Base-by-base conservation (phyloP, 2,329 filamentous ascomycete species). In the Trichoderma atroviride region DNA sequence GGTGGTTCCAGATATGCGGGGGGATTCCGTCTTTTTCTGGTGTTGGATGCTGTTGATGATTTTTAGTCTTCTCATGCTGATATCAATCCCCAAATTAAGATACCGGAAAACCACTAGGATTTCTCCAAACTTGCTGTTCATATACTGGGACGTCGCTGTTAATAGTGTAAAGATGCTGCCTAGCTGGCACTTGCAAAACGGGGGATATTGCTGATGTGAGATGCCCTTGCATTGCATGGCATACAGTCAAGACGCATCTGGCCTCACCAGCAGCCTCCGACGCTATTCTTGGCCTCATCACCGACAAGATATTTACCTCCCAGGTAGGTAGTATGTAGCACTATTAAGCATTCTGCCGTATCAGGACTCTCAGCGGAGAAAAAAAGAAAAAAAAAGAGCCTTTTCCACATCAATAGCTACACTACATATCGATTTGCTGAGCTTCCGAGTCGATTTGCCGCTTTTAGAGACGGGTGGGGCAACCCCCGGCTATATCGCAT, bases 371-470 rank as follows among this genome's bases (percentile, higher is more conserved):
- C 47, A 50, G 47, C 47, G 22, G n/a, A 24, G 22, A 13, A 4
- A 24, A 24, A 2, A 13, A 14, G 3, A 11, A 13, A 4, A 24
- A 24, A 2, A 13, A 14, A 1, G 13, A n/a, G 40, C 40, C 16
- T 43, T 43, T 43, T 4, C 40, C 40, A 43, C 7, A 43, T 43
- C 40, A n/a, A n/a, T 19, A 43, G 40, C 33, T 35, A 35, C 40
- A 43, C 29, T n/a, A n/a, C n/a, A 43, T 43, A 57, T 65, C 19
- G 47, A 47, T 13, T 27, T 19, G 19, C 10, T 57, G 62, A 27
- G 37, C 55, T 66, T 66, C 63, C 63, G 63, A 66, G 33, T 66
- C 37, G 27, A 66, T 40, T 40, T 58, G 63, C 63, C 63, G 63
- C 6, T 40, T 57, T 19, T 37, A 58, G 27, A 66, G 52, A 55